Base-by-base conservation (phyloP, 345 rosid species). In the Turnera subulata region DNA sequence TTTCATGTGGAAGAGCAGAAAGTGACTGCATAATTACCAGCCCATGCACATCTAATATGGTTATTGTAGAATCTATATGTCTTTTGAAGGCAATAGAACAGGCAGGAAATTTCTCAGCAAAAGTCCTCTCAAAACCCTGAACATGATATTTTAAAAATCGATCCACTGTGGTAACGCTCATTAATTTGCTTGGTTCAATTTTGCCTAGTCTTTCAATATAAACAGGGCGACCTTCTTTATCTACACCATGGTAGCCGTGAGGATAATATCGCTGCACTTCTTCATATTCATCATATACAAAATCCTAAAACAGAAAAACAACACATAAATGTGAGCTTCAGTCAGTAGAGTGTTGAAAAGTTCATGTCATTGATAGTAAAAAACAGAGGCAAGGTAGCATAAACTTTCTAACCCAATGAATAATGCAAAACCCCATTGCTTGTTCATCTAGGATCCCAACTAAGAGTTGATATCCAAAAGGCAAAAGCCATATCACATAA, bases 211-310 rank as follows among this genome's bases (percentile, higher is more conserved):
- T 82, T 76, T 92, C 97, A 37, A 92, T 82, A 61, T 92, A 92
- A 43, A 89, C 77, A 66, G 99, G 99, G 18, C 83, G 74, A 1
- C 99, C 97, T 32, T 68, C 86, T 84, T 81, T 86, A 55, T 92
- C 98, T 58, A 86, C 82, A 56, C 98, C 98, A 79, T 92, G 98
- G 67, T 86, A 92, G 65, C 97, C 98, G 67, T 89, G 97, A 58
- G 98, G 98, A 71, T 92, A 92, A 67, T 77, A 82, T 0, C 66
- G 73, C 69, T 80, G 91, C 50, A 92, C 96, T 79, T 82, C 74
- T 78, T 84, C 86, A 29, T 70, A 81, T 58, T 92, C 98, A 57
- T 84, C 80, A 71, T 83, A 92, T 32, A 78, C 78, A 81, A 86
- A 92, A 83, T 89, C 98, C 98, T 92, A 69, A 59, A 66, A 21